Evolutionary conservation across 2,329 filamentous ascomycete species (phyloP).

Genomic region (Knufia petricola): DNA sequence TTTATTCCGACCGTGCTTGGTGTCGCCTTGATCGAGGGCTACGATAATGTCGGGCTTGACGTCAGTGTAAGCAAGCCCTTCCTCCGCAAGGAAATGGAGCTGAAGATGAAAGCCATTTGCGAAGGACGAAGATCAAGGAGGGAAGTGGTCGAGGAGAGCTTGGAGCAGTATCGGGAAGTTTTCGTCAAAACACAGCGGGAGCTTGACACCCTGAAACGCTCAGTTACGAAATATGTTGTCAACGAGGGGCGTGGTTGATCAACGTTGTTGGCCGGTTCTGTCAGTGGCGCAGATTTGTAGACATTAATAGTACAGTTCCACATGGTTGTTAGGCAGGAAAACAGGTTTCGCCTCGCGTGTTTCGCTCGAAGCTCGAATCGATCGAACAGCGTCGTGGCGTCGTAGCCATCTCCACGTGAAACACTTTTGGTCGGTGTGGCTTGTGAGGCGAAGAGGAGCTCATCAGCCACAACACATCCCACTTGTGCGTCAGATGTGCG

Average conservation of each 20-base stretch:
- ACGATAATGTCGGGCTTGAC: constrained; percentile 87
- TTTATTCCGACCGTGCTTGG: constrained; percentile 90
- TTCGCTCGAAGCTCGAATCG: no score
- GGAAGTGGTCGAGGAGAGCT: constrained; percentile 69
- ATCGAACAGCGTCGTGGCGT: no score
- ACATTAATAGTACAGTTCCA: neutral
- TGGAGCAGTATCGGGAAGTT: constrained; percentile 77
- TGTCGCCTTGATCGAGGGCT: constrained; percentile 84
- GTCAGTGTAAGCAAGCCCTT: constrained; percentile 93
- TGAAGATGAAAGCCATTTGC: constrained; percentile 94
- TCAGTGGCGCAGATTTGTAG: neutral
- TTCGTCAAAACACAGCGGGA: constrained; percentile 73
- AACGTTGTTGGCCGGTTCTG: no score
- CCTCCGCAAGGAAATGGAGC: constrained; percentile 92
- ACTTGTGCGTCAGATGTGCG: neutral
- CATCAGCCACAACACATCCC: neutral
- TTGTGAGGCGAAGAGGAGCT: neutral
- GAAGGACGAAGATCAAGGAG: constrained; percentile 68
- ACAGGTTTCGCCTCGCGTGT: neutral
- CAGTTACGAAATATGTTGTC: constrained; percentile 49
- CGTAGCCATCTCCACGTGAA: no score
- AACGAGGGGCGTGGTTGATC: constrained; percentile 23
- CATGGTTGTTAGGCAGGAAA: neutral
- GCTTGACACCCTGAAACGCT: constrained; percentile 53
- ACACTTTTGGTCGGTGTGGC: neutral